A percentile compares a stretch with the other conserved stretches of the same genome.
These are phyloP conservation scores for Rosa rugosa DNA, from an alignment of 306 rosid genomes.

Conservation along the genomic window DNA sequence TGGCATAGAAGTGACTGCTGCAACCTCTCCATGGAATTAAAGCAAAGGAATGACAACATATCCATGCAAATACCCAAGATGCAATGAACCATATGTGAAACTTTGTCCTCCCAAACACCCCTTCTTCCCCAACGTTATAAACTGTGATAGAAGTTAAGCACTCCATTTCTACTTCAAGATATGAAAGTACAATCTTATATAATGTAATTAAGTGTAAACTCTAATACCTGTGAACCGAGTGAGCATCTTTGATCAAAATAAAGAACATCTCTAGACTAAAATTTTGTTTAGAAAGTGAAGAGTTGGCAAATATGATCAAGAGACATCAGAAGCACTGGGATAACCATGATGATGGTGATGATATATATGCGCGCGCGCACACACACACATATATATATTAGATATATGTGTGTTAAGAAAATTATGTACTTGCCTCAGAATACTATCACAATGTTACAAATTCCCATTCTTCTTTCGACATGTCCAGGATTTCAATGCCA, in stretches of 20 bases:
- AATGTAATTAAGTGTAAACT: not conserved
- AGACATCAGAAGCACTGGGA: not conserved
- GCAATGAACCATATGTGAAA: not conserved
- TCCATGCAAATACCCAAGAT: not conserved
- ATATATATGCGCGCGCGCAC: too few species aligned
- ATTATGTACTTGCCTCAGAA: conserved; percentile 4
- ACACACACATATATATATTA: not conserved
- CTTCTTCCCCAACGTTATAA: too few species aligned
- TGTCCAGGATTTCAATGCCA: conserved; percentile 50
- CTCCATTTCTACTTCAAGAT: not conserved
- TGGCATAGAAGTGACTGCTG: not conserved
- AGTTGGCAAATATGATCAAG: not conserved
- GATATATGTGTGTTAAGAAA: too few species aligned
- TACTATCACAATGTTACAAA: conserved; percentile 47
- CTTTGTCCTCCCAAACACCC: not conserved
- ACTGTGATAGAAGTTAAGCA: too few species aligned
- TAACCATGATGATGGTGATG: not conserved
- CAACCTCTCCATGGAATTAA: not conserved
- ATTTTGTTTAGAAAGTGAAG: not conserved
- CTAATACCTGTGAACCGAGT: not conserved
- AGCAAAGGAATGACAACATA: not conserved
- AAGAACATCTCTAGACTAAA: not conserved
- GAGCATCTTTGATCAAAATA: not conserved
- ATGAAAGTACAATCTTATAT: not conserved
- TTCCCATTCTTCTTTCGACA: conserved; percentile 91